Percentiles rank a stretch among this genome's conserved stretches.
phyloP scores from a whole-genome alignment of 306 rosid species.

The Ormosia emarginata region DNA sequence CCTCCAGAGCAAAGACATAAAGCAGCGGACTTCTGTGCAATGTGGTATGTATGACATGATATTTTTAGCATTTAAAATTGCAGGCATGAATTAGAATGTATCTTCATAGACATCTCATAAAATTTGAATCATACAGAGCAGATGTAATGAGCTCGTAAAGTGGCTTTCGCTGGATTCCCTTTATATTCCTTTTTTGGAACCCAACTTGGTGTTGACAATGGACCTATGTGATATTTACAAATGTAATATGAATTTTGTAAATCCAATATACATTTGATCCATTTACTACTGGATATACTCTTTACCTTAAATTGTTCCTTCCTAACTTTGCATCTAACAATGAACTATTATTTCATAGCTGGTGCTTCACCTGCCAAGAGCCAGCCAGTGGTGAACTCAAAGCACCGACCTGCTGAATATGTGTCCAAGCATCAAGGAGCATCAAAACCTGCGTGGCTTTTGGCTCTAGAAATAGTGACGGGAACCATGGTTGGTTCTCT shows the following conservation, averaged over 20 bases:
- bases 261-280: neutral
- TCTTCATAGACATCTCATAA: neutral
- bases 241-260: neutral
- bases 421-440: slow-evolving; percentile 46
- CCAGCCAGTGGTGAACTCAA: slow-evolving; percentile 38
- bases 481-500: slow-evolving; percentile 75
- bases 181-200: neutral
- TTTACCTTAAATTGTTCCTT: neutral
- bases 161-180: neutral
- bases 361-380: slow-evolving; percentile 50
- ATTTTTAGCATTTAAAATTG: neutral
- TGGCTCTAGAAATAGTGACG: slow-evolving; percentile 74
- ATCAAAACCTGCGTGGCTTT: slow-evolving; percentile 90
- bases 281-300: neutral
- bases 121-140: neutral
- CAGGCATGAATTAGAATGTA: neutral
- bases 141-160: slow-evolving; percentile 1
- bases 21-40: slow-evolving; percentile 61
- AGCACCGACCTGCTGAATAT: slow-evolving; percentile 30
- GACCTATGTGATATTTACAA: neutral
- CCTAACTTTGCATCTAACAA: slow-evolving; percentile 22
- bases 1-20: slow-evolving; percentile 52
- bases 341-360: slow-evolving; percentile 39
- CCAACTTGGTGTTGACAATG: neutral
- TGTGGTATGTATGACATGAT: slow-evolving; percentile 56